Conservation (phyloP, 768 basidiomycete species). For the Lentinula lateritia region DNA sequence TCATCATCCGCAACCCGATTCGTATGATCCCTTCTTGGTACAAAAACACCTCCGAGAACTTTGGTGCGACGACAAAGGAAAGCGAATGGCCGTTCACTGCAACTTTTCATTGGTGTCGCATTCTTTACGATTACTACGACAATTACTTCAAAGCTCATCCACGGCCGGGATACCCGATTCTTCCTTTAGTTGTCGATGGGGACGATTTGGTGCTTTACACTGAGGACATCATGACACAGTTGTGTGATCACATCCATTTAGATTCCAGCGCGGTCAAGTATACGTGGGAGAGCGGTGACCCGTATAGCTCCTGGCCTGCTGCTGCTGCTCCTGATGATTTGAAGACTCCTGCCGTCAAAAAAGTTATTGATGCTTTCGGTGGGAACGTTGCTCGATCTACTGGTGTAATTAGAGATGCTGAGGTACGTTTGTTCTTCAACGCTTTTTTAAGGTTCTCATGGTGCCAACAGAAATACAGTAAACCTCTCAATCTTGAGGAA, state of each 20-base stretch:
- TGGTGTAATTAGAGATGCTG: neutral
- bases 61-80: neutral
- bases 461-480: neutral
- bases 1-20: neutral
- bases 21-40: conserved; percentile 2
- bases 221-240: neutral
- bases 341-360: neutral
- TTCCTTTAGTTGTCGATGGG: neutral
- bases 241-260: neutral
- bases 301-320: conserved; percentile 1
- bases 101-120: neutral
- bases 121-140: conserved; percentile 1
- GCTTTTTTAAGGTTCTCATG: neutral
- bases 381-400: neutral
- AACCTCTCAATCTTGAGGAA: neutral
- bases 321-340: conserved; percentile 1
- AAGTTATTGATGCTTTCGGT: conserved; percentile 1
- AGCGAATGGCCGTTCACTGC: neutral
- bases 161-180: neutral
- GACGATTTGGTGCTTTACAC: neutral
- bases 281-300: neutral
- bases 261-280: conserved; percentile 1
- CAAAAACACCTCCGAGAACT: neutral
- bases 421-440: neutral
- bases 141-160: conserved; percentile 2